Evolutionary conservation across 108 stramenopile species (phyloP).

Genomic region (Pseudonitzschia delicatissima): DNA sequence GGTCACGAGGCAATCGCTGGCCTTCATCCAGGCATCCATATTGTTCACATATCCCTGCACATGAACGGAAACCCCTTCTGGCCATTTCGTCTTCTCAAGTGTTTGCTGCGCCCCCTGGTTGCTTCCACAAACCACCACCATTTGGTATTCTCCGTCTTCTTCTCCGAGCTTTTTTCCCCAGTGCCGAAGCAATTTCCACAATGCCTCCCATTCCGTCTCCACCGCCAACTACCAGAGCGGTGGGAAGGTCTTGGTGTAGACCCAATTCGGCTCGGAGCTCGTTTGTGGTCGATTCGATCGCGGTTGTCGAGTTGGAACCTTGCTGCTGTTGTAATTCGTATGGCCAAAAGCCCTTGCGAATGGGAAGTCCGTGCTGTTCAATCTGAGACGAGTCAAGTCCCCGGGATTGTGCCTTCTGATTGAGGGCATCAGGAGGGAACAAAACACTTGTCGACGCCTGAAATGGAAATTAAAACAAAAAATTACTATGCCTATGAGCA

Average conservation of each 20-base stretch:
- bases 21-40: constrained; percentile 96
- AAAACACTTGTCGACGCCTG: constrained; percentile 81
- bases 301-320: background rate
- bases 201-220: constrained; percentile 96
- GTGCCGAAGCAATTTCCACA: constrained; percentile 67
- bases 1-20: constrained; percentile 80
- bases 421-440: constrained; percentile 86
- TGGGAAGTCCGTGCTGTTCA: constrained; percentile 89
- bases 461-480: background rate
- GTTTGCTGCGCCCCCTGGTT: constrained; percentile 66
- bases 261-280: constrained; percentile 59
- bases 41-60: constrained; percentile 91
- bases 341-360: constrained; percentile 91
- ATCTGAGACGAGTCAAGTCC: constrained; percentile 53
- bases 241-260: constrained; percentile 64
- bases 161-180: constrained; percentile 60
- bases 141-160: constrained; percentile 41
- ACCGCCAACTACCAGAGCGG: constrained; percentile 90
- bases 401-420: constrained; percentile 54
- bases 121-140: constrained; percentile 97
- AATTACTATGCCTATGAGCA: background rate
- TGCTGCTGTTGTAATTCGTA: background rate
- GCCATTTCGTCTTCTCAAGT: constrained; percentile 48
- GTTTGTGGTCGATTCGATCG: background rate
- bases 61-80: constrained; percentile 46